Percentiles rank a stretch among this genome's conserved stretches.
Conservation (phyloP, 768 basidiomycete genomes). For the Fomitopsis pulvina region DNA sequence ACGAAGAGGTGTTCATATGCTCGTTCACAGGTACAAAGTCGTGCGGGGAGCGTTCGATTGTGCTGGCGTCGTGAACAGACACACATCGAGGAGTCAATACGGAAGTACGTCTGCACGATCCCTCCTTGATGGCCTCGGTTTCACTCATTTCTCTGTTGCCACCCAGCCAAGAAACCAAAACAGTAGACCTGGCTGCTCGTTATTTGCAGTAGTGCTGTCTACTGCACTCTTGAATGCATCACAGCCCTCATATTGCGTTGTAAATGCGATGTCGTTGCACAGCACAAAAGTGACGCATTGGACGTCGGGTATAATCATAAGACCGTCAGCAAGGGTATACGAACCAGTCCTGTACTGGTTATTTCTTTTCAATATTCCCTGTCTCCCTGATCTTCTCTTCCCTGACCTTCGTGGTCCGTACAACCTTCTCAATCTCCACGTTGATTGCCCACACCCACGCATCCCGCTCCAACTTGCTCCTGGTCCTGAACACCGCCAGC, state of each 20-base stretch:
- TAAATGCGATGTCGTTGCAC: too few species aligned
- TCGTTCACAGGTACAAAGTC: slow-evolving; percentile 76
- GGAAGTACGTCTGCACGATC: slow-evolving; percentile 51
- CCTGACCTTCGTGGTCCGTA: slow-evolving; percentile 51
- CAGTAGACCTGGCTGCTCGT: slow-evolving; percentile 40
- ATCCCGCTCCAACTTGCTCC: slow-evolving; percentile 86
- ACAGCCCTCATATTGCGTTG: too few species aligned
- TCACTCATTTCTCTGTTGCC: slow-evolving; percentile 18
- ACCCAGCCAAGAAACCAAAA: slow-evolving; percentile 81
- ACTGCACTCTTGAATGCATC: too few species aligned
- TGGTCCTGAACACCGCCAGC: slow-evolving; percentile 58
- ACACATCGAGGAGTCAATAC: slow-evolving; percentile 82
- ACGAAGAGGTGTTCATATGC: background rate
- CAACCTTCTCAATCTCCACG: slow-evolving; percentile 79
- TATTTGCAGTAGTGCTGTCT: too few species aligned
- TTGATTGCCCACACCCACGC: slow-evolving; percentile 94
- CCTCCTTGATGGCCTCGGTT: slow-evolving; percentile 8
- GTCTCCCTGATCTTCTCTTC: slow-evolving; percentile 61
- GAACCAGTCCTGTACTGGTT: too few species aligned
- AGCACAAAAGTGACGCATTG: too few species aligned
- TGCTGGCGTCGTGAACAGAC: slow-evolving; percentile 80
- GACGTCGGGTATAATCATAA: too few species aligned
- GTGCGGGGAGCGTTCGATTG: slow-evolving; percentile 92
- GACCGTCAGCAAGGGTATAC: too few species aligned
- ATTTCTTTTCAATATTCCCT: slow-evolving; percentile 44